Conservation (phyloP, 2,329 filamentous ascomycete genomes). For the Cytospora paraplurivora region DNA sequence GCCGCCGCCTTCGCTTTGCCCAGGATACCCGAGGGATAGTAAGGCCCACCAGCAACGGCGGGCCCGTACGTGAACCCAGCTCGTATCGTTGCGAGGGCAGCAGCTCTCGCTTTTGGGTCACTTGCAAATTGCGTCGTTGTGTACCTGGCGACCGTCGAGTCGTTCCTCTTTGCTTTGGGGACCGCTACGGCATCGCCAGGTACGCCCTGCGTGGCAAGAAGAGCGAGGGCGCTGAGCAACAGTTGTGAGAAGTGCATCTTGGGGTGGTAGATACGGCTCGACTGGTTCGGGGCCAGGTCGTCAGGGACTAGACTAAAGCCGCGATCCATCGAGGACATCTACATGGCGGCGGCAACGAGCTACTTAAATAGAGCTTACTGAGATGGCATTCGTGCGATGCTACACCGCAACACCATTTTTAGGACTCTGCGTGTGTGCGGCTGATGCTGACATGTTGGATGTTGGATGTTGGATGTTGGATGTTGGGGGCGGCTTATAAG, state of each 20-base stretch:
- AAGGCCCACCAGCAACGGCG: conserved; percentile 28
- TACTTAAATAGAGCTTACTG: conserved; percentile 14
- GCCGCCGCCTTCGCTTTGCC: conserved; percentile 23
- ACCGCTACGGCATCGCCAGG: conserved; percentile 10
- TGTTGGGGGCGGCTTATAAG: not conserved
- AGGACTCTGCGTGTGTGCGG: not conserved
- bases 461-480: conserved; percentile 1
- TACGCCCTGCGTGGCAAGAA: conserved; percentile 11
- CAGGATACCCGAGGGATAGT: conserved; percentile 25
- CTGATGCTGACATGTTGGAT: not conserved
- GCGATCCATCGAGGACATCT: not conserved
- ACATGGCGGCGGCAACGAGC: conserved; percentile 2
- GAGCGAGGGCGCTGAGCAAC: not conserved
- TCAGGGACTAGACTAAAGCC: not conserved
- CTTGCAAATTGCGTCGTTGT: conserved; percentile 9
- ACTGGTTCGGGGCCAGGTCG: not conserved
- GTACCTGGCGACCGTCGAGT: conserved; percentile 10
- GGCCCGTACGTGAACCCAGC: conserved; percentile 24
- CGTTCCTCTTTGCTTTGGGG: conserved; percentile 8
- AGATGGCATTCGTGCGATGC: not conserved
- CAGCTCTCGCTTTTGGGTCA: conserved; percentile 1
- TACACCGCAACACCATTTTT: not conserved
- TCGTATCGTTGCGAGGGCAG: conserved; percentile 8
- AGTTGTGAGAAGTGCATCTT: conserved; percentile 9
- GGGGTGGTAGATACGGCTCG: not conserved